Percentiles rank a stretch among this genome's conserved stretches.
These are phyloP conservation scores for Coemansia biformis DNA, from an alignment of 192 early-diverging fungal genomes.

Conservation along the genomic window DNA sequence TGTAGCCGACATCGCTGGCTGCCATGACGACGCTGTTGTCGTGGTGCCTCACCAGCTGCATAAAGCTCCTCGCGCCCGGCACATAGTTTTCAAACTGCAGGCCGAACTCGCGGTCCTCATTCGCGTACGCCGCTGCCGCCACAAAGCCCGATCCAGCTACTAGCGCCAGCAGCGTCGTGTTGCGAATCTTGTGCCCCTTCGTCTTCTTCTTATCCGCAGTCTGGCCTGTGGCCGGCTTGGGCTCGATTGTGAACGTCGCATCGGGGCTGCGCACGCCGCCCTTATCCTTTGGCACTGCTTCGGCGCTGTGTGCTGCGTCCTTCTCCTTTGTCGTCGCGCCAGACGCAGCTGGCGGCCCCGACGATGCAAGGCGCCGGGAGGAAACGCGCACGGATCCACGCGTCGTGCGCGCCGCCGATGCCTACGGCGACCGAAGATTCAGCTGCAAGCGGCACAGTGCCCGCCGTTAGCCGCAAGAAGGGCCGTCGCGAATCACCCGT, in stretches of 20 bases:
- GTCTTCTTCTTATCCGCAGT: slow-evolving; percentile 22
- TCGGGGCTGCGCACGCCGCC: slow-evolving; percentile 19
- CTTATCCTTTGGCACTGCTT: slow-evolving; percentile 3
- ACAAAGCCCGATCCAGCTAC: slow-evolving; percentile 37
- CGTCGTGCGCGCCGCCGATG: not conserved
- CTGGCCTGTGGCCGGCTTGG: slow-evolving; percentile 16
- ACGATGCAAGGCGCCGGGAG: slow-evolving; percentile 16
- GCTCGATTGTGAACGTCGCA: slow-evolving; percentile 15
- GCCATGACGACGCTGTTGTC: slow-evolving; percentile 45
- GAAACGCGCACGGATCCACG: slow-evolving; percentile 4
- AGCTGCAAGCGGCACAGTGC: too few relatives aligned
- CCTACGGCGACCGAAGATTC: not conserved
- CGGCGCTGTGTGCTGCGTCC: slow-evolving; percentile 1
- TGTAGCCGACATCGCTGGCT: slow-evolving; percentile 54
- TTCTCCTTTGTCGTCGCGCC: not conserved
- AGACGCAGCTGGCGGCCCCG: slow-evolving; percentile 3
- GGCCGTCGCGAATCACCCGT: too few relatives aligned
- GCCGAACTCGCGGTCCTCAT: slow-evolving; percentile 52
- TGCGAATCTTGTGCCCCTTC: slow-evolving; percentile 43
- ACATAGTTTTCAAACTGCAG: slow-evolving; percentile 55
- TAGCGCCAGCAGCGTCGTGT: slow-evolving; percentile 23
- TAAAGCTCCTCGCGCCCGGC: slow-evolving; percentile 53
- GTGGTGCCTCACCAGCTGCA: slow-evolving; percentile 52
- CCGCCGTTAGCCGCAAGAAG: too few relatives aligned
- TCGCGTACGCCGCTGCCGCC: slow-evolving; percentile 36